Base-by-base conservation (phyloP, 192 early-diverging fungal genomes). In the Oehlia diaphana region DNA sequence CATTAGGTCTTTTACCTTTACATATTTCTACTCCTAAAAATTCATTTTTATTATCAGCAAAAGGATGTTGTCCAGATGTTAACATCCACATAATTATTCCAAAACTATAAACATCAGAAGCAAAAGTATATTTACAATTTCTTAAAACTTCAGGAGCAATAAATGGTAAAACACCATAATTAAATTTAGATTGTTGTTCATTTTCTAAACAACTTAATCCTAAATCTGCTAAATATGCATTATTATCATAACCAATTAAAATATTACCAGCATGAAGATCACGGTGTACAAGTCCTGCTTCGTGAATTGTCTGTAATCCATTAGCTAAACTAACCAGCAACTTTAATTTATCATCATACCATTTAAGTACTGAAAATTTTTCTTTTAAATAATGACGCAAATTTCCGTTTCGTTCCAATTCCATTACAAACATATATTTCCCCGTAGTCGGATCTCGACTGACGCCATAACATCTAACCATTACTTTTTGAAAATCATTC, bases 301-400 rank as follows among this genome's bases (percentile, higher is more conserved):
- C 58, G 23, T 86, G 85, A 79, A 86, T 86, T 42, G 82, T 81
- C 65, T 64, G 77, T 69, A 86, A 80, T 28, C 85, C 82, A 23
- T 81, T 78, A 6, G 82, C 78, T 3, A 86, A 79, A 33, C 78
- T 80, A 9, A 69, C 39, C 2, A 83, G 79, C 23, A 86, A 79
- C 23, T 80, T 58, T 58, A 86, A 72, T 63, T 81, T 83, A 39
- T 82, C 64, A 4, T 19, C 12, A 68, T 35, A 19, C 81, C 82
- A 82, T 33, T 69, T 70, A 1, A 82, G 50, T 2, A 35, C 33
- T 50, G 81, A 28, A 67, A 79, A 86, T 37, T 86, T 80, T 23
- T 71, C 26, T 33, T 75, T 37, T 23, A 86, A 79, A 74, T 76
- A 86, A 37, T 82, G 79, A 9, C 85, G 78, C 8, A 86, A 42